Percentiles rank a stretch among this genome's conserved stretches.
Conservation (phyloP, 345 rosid species). For the Eutrema heterophyllum region DNA sequence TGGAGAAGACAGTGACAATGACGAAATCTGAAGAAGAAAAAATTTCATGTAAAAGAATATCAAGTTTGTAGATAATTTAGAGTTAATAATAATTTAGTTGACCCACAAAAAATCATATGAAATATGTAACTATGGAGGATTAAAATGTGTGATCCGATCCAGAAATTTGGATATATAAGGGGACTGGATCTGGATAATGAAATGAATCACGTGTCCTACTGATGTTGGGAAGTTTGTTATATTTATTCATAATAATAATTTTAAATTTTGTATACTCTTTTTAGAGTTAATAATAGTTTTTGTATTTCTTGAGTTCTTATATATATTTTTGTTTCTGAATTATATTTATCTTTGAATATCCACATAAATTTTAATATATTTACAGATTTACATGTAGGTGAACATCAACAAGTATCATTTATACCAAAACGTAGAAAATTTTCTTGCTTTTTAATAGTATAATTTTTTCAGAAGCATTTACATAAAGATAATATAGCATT, state of each 20-base stretch:
- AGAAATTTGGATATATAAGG: neutral
- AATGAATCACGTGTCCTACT: too few relatives aligned
- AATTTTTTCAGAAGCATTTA: neutral
- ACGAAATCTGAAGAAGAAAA: constrained; percentile 14
- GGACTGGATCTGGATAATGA: neutral
- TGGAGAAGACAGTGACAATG: constrained; percentile 27
- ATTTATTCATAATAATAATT: too few relatives aligned
- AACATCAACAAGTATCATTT: neutral
- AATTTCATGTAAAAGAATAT: constrained; percentile 4
- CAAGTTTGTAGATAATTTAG: constrained; percentile 20
- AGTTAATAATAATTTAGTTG: neutral
- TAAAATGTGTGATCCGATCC: neutral
- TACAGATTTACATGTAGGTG: too few relatives aligned
- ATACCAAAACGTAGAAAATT: neutral
- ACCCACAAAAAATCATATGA: neutral
- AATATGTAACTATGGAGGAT: neutral
- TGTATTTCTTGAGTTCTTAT: neutral
- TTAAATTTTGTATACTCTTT: too few relatives aligned
- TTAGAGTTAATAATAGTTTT: neutral
- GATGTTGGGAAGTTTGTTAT: too few relatives aligned
- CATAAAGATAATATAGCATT: too few relatives aligned
- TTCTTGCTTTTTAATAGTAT: neutral
- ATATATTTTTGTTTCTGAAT: too few relatives aligned
- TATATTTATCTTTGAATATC: too few relatives aligned
- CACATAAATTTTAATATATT: too few relatives aligned